Percentiles rank a stretch among this genome's conserved stretches.
Evolutionary conservation across 2,329 filamentous ascomycete species (phyloP).

Genomic region (Kalmusia sp.): DNA sequence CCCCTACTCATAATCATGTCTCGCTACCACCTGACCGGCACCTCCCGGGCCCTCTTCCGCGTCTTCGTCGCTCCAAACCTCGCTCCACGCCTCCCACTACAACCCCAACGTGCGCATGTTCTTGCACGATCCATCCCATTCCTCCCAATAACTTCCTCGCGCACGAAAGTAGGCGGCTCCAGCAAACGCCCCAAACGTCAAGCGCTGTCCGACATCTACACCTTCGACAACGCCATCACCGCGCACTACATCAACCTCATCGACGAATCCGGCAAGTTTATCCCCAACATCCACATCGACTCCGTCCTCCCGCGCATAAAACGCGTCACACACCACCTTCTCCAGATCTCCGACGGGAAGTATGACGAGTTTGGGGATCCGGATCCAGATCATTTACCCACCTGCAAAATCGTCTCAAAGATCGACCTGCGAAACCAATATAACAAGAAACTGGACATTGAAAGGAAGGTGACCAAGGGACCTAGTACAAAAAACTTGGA

Average conservation of each 20-base stretch:
- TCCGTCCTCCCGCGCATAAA: constrained; percentile 56
- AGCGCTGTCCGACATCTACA: constrained; percentile 47
- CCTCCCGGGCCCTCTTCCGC: constrained; percentile 51
- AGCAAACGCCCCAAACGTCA: constrained; percentile 39
- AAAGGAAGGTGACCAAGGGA: constrained; percentile 49
- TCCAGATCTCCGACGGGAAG: constrained; percentile 52
- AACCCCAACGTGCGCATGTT: constrained; percentile 24
- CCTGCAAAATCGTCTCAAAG: constrained; percentile 76
- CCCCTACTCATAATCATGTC: constrained; percentile 26
- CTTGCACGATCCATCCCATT: constrained; percentile 14
- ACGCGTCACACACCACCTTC: constrained; percentile 57
- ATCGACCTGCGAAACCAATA: constrained; percentile 55
- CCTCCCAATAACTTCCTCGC: constrained; percentile 19
- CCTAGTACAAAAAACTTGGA: constrained; percentile 75
- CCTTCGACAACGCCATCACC: constrained; percentile 58
- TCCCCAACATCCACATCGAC: constrained; percentile 35
- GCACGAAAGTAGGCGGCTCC: constrained; percentile 24
- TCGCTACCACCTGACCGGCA: constrained; percentile 38
- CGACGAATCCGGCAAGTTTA: constrained; percentile 47
- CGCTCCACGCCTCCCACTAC: constrained; percentile 22
- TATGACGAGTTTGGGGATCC: constrained; percentile 29
- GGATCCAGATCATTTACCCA: constrained; percentile 58
- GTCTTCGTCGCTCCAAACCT: constrained; percentile 52
- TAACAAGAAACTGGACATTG: constrained; percentile 53
- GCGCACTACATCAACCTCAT: constrained; percentile 54